Percentiles rank a stretch among this genome's conserved stretches.
Conservation (phyloP, 2,329 filamentous ascomycete species). For the Escovopsis sp. region DNA sequence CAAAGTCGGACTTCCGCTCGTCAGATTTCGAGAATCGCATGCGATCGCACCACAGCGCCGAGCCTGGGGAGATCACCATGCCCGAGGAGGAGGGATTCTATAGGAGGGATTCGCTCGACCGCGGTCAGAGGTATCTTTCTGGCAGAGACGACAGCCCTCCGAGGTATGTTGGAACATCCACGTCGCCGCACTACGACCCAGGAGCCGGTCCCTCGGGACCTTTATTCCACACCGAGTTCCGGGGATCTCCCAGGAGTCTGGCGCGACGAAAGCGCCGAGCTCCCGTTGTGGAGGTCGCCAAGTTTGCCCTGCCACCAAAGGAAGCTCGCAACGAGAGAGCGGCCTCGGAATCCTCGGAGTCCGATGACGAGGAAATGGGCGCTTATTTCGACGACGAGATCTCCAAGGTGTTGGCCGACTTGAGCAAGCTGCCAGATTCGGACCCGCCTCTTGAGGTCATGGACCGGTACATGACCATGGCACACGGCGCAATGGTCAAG, state of each 20-base stretch:
- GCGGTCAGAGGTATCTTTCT: background rate
- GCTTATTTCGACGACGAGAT: conserved; percentile 41
- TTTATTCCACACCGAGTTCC: no score
- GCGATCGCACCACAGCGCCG: conserved; percentile 27
- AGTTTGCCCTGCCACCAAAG: conserved; percentile 27
- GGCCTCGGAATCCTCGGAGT: conserved; percentile 23
- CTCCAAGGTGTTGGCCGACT: conserved; percentile 32
- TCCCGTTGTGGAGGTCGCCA: conserved; percentile 19
- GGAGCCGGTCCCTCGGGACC: no score
- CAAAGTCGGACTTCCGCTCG: conserved; percentile 28
- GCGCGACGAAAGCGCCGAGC: conserved; percentile 13
- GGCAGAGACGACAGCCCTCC: background rate
- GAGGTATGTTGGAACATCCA: background rate
- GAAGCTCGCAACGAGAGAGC: conserved; percentile 12
- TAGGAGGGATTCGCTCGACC: conserved; percentile 4
- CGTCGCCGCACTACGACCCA: background rate
- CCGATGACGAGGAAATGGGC: conserved; percentile 44
- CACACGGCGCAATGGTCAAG: conserved; percentile 33
- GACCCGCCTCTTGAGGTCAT: conserved; percentile 27
- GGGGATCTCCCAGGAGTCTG: background rate
- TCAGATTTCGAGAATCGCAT: conserved; percentile 20
- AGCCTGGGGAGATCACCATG: conserved; percentile 32
- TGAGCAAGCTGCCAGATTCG: conserved; percentile 31
- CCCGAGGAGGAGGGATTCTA: conserved; percentile 26
- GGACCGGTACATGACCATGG: conserved; percentile 30